Conservation (phyloP, 2,329 filamentous ascomycete species). For the Talaromyces marneffei region DNA sequence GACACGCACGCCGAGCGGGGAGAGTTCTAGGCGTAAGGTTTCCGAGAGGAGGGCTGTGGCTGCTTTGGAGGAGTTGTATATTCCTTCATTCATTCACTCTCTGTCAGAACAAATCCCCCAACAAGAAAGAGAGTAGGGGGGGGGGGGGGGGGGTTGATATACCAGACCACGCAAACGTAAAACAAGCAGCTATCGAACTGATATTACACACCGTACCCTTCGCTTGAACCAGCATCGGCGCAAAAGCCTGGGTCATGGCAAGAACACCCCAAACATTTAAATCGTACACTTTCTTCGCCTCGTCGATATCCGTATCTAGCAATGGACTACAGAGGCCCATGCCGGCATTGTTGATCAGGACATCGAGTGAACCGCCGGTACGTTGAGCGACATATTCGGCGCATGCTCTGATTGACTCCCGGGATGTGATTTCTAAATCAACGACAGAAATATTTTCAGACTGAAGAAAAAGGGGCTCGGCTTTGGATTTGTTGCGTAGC, state of each 20-base stretch:
- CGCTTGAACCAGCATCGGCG: constrained; percentile 22
- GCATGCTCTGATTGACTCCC: constrained; percentile 18
- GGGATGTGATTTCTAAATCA: not conserved
- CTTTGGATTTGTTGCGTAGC: constrained; percentile 31
- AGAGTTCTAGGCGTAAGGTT: constrained; percentile 30
- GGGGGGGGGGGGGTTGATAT: constrained; percentile 6
- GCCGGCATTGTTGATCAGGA: constrained; percentile 11
- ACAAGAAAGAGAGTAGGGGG: too few relatives aligned
- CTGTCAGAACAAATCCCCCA: too few relatives aligned
- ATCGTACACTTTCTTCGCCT: constrained; percentile 29
- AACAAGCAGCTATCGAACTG: constrained; percentile 26
- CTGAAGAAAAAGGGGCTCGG: not conserved
- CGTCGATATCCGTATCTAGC: constrained; percentile 24
- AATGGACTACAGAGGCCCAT: constrained; percentile 22
- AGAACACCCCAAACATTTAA: constrained; percentile 30
- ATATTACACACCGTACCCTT: constrained; percentile 36
- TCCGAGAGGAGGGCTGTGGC: constrained; percentile 16
- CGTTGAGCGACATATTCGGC: not conserved
- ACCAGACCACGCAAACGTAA: constrained; percentile 24
- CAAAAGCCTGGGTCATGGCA: constrained; percentile 30
- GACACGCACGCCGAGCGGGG: not conserved
- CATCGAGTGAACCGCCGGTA: not conserved
- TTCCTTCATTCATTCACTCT: not conserved
- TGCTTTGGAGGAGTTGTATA: constrained; percentile 25
- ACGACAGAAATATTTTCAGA: not conserved